Percentiles rank a stretch among this genome's conserved stretches.
Evolutionary conservation across 495 filamentous ascomycete species (phyloP).

Genomic region (Penicillium odoratum): DNA sequence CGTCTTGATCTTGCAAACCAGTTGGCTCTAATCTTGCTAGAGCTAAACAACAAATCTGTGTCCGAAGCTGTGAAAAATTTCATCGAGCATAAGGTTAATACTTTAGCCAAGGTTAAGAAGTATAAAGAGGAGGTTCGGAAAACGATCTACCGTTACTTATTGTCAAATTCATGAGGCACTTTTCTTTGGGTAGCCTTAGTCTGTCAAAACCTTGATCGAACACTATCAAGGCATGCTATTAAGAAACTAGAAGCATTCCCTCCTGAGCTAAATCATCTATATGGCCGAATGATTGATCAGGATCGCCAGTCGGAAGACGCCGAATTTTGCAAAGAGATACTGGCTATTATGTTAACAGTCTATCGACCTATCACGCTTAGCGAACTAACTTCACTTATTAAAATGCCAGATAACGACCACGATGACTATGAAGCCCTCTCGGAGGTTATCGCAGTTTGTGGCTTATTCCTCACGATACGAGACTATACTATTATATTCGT

Average conservation of each 20-base stretch:
- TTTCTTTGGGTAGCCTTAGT: background rate
- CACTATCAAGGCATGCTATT: background rate
- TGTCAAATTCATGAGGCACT: slow-evolving; percentile 16
- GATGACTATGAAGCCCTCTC: background rate
- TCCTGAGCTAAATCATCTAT: background rate
- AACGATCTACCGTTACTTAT: slow-evolving; percentile 38
- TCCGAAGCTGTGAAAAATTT: background rate
- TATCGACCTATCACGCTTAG: background rate
- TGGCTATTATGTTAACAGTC: background rate
- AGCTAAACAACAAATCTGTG: background rate
- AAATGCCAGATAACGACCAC: background rate
- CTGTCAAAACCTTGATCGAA: background rate
- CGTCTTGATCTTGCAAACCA: background rate
- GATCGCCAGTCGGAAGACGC: background rate
- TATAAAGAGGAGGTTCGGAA: slow-evolving; percentile 35
- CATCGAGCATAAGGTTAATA: background rate
- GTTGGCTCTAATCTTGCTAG: background rate
- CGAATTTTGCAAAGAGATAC: background rate
- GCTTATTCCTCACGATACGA: slow-evolving; percentile 4
- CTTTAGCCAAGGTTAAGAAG: background rate
- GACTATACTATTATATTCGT: background rate
- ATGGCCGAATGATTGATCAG: background rate
- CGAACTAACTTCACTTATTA: background rate
- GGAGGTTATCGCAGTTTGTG: background rate
- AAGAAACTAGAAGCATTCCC: background rate